Conservation (phyloP, 805 yeast species). For the Priceomyces carsonii region DNA sequence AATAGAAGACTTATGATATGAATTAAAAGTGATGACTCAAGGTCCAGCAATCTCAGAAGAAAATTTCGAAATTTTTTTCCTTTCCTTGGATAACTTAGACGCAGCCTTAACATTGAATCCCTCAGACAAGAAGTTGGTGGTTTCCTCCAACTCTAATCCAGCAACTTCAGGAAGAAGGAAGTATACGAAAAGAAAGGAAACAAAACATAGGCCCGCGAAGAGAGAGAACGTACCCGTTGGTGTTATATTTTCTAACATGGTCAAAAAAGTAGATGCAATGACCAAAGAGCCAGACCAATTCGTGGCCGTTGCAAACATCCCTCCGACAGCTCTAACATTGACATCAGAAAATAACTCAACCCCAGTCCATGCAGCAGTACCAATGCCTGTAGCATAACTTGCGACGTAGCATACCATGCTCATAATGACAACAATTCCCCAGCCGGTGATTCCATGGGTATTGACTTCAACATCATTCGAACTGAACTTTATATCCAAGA, state of each 20-base stretch:
- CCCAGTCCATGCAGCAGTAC: slow-evolving; percentile 98
- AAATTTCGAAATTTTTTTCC: slow-evolving; percentile 28
- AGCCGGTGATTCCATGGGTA: slow-evolving; percentile 57
- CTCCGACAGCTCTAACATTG: slow-evolving; percentile 87
- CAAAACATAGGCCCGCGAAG: slow-evolving; percentile 77
- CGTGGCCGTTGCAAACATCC: slow-evolving; percentile 86
- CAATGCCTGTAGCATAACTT: slow-evolving; percentile 90
- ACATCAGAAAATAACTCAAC: slow-evolving; percentile 90
- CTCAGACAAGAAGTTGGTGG: slow-evolving; percentile 73
- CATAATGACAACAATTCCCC: slow-evolving; percentile 87
- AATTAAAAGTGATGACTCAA: too few species aligned
- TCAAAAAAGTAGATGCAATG: slow-evolving; percentile 87
- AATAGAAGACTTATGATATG: too few species aligned
- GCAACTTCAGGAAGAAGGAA: slow-evolving; percentile 92
- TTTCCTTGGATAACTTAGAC: slow-evolving; percentile 33
- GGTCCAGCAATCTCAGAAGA: too few species aligned
- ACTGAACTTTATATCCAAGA: slow-evolving; percentile 60
- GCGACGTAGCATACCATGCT: slow-evolving; percentile 89
- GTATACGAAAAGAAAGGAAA: slow-evolving; percentile 72
- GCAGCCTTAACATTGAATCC: slow-evolving; percentile 80
- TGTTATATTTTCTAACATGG: slow-evolving; percentile 90
- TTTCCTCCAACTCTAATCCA: slow-evolving; percentile 88
- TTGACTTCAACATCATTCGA: slow-evolving; percentile 41
- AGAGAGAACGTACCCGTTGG: slow-evolving; percentile 94
- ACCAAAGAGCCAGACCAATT: slow-evolving; percentile 95